These are phyloP conservation scores for Cryphonectria nitschkei DNA, from an alignment of 2,329 filamentous ascomycete genomes.

Conservation along the genomic window DNA sequence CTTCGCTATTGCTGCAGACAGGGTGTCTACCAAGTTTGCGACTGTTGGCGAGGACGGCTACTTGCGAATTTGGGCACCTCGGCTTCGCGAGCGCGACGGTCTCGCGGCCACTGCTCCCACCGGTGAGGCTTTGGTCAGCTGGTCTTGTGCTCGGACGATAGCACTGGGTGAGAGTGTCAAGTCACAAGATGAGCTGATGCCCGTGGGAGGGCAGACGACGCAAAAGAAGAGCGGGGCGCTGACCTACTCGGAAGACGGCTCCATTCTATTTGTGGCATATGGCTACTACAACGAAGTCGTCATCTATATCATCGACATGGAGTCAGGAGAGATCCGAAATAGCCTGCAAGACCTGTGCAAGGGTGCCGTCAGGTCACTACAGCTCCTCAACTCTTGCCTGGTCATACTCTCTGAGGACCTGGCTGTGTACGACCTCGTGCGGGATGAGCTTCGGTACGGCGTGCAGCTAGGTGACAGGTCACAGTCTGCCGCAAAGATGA, in stretches of 20 bases:
- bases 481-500: slow-evolving; percentile 49
- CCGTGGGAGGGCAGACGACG: slow-evolving; percentile 34
- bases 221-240: slow-evolving; percentile 63
- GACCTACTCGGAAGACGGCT: slow-evolving; percentile 82
- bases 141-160: slow-evolving; percentile 69
- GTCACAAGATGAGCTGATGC: slow-evolving; percentile 40
- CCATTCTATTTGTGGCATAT: slow-evolving; percentile 73
- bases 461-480: slow-evolving; percentile 55
- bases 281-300: slow-evolving; percentile 59
- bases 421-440: slow-evolving; percentile 82
- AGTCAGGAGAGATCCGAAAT: slow-evolving; percentile 67
- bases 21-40: slow-evolving; percentile 72
- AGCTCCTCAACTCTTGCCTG: slow-evolving; percentile 73
- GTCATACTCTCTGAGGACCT: slow-evolving; percentile 75
- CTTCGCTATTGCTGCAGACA: slow-evolving; percentile 74
- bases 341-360: slow-evolving; percentile 70
- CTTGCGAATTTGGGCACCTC: slow-evolving; percentile 82
- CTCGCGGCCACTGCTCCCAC: slow-evolving; percentile 62
- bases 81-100: slow-evolving; percentile 69
- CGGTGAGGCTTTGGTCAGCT: slow-evolving; percentile 67
- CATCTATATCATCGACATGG: slow-evolving; percentile 77
- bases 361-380: slow-evolving; percentile 67
- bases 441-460: slow-evolving; percentile 72
- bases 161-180: slow-evolving; percentile 50
- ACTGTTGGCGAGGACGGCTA: slow-evolving; percentile 82